Conservation (phyloP, 176 grass and related monocot genomes). For the Eremochloa ophiuroides region DNA sequence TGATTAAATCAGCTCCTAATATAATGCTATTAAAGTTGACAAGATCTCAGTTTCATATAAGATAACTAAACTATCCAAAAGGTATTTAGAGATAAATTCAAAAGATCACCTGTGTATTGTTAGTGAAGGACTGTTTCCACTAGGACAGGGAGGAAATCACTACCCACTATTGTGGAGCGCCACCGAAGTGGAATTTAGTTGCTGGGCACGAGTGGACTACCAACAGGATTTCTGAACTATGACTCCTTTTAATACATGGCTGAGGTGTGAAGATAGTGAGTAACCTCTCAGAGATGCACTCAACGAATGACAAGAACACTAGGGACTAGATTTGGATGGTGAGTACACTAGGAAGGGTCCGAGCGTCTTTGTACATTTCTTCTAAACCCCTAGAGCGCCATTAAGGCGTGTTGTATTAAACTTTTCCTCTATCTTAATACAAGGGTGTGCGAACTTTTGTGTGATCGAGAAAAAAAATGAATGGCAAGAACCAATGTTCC, state of each 20-base stretch:
- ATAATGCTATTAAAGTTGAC: slow-evolving; percentile 7
- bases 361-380: too few species aligned
- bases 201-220: slow-evolving; percentile 28
- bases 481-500: background rate
- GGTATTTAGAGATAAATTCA: slow-evolving; percentile 21
- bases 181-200: slow-evolving; percentile 47
- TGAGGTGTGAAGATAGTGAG: slow-evolving; percentile 42
- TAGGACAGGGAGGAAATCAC: slow-evolving; percentile 28
- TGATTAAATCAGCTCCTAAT: slow-evolving; percentile 22
- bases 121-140: slow-evolving; percentile 41
- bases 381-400: too few species aligned
- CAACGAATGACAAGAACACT: too few species aligned
- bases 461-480: background rate
- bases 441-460: too few species aligned
- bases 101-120: background rate
- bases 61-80: slow-evolving; percentile 17
- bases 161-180: slow-evolving; percentile 36
- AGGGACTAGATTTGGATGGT: too few species aligned
- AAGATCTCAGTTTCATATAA: slow-evolving; percentile 26
- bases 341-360: too few species aligned
- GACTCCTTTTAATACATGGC: slow-evolving; percentile 30
- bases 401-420: too few species aligned
- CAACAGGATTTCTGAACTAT: slow-evolving; percentile 24
- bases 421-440: too few species aligned
- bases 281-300: slow-evolving; percentile 50